Evolutionary conservation across 2,329 filamentous ascomycete species (phyloP).

Genomic region (Sphaerostilbella broomeana): DNA sequence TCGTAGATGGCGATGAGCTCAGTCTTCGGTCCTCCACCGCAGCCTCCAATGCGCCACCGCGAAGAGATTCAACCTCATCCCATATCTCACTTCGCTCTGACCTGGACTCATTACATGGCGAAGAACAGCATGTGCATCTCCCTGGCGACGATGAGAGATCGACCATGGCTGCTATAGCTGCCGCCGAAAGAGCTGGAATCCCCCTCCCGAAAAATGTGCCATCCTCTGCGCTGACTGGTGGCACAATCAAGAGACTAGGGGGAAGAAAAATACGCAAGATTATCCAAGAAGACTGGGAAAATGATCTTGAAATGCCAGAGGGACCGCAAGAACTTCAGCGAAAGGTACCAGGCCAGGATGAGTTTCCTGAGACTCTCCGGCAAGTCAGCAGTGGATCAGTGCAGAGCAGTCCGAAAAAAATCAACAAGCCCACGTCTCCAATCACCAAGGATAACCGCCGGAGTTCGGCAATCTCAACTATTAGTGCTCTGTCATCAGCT

Average conservation of each 20-base stretch:
- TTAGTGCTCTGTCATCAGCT: conserved; percentile 35
- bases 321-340: conserved; percentile 55
- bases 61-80: conserved; percentile 74
- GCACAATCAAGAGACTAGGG: conserved; percentile 86
- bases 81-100: conserved; percentile 78
- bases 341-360: conserved; percentile 52
- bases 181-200: conserved; percentile 83
- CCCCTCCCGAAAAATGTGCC: conserved; percentile 83
- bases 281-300: conserved; percentile 74
- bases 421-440: conserved; percentile 22
- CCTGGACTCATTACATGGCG: conserved; percentile 65
- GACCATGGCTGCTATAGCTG: conserved; percentile 77
- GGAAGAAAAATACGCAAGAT: conserved; percentile 65
- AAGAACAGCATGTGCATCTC: conserved; percentile 81
- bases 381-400: conserved; percentile 56
- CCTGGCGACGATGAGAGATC: conserved; percentile 79
- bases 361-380: conserved; percentile 62
- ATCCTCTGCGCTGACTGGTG: conserved; percentile 80
- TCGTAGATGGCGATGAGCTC: conserved; percentile 62
- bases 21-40: conserved; percentile 48
- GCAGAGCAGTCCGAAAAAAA: conserved; percentile 46
- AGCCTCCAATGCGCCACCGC: conserved; percentile 40
- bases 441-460: conserved; percentile 24
- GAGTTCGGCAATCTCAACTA: conserved; percentile 26
- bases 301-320: conserved; percentile 66